Percentiles rank a stretch among this genome's conserved stretches.
Evolutionary conservation across 768 basidiomycete genomes (phyloP).

Genomic region (Boletus eberwhitei): DNA sequence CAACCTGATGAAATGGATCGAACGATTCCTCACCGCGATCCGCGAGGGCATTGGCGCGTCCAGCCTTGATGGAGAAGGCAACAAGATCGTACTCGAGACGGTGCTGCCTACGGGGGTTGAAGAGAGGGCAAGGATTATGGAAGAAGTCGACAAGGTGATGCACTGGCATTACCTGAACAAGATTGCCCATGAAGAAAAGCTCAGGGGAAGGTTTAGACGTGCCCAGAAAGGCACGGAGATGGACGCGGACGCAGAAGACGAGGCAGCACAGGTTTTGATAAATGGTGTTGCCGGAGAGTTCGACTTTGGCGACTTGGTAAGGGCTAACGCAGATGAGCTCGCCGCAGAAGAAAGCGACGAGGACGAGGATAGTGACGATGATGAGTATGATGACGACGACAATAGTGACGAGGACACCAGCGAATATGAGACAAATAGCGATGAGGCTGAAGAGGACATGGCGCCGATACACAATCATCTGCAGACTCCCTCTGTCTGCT

Average conservation of each 20-base stretch:
- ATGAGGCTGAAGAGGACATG: constrained; percentile 10
- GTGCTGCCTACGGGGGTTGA: constrained; percentile 79
- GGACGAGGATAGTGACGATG: constrained; percentile 40
- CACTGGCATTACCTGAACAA: constrained; percentile 94
- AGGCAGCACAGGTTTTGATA: constrained; percentile 77
- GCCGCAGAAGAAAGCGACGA: constrained; percentile 69
- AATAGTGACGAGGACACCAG: constrained; percentile 43
- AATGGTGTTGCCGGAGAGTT: constrained; percentile 79
- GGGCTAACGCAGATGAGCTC: constrained; percentile 76
- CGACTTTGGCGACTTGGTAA: constrained; percentile 74
- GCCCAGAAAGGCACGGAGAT: constrained; percentile 40
- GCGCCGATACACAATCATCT: neutral
- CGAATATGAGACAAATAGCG: constrained; percentile 32
- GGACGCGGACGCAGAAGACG: constrained; percentile 68
- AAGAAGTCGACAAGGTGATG: constrained; percentile 86
- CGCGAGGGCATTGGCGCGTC: constrained; percentile 78
- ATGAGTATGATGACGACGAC: constrained; percentile 36
- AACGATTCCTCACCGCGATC: constrained; percentile 86
- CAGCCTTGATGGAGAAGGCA: constrained; percentile 4
- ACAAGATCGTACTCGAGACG: constrained; percentile 75
- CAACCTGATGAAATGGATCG: constrained; percentile 94
- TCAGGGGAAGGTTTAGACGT: constrained; percentile 79
- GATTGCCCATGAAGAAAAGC: constrained; percentile 86
- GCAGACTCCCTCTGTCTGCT: neutral
- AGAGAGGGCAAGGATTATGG: constrained; percentile 72